Percentiles rank a stretch among this genome's conserved stretches.
phyloP scores from a whole-genome alignment of 2,329 filamentous ascomycete genomes.

The Pezicula carpinea region DNA sequence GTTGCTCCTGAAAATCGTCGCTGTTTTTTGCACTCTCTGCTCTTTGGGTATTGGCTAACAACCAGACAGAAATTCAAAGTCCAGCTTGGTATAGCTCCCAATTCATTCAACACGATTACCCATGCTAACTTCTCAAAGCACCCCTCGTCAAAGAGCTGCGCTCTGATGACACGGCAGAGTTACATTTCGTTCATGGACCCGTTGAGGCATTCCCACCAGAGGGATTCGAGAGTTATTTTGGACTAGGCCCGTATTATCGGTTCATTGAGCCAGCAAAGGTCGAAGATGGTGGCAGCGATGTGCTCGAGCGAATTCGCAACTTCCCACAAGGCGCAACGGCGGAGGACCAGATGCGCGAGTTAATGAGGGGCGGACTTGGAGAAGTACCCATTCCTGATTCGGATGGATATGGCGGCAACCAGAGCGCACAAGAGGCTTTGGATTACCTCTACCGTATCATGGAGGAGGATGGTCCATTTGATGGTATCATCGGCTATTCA shows the following conservation, averaged over 20 bases:
- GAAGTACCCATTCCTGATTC: constrained; percentile 7
- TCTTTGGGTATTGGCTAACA: no score
- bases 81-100: constrained; percentile 38
- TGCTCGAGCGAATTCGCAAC: constrained; percentile 24
- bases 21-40: not conserved
- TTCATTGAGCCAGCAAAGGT: constrained; percentile 46
- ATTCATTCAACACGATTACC: not conserved
- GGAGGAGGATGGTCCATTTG: constrained; percentile 40
- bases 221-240: constrained; percentile 54
- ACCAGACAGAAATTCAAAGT: constrained; percentile 47
- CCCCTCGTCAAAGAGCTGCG: constrained; percentile 44
- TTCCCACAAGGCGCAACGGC: constrained; percentile 23
- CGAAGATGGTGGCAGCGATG: constrained; percentile 17
- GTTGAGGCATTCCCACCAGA: constrained; percentile 44
- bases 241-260: constrained; percentile 48
- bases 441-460: constrained; percentile 38
- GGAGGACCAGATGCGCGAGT: constrained; percentile 24
- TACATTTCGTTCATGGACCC: constrained; percentile 48
- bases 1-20: no score
- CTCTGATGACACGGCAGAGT: constrained; percentile 40
- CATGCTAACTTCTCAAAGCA: constrained; percentile 28
- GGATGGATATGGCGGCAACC: constrained; percentile 7
- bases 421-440: constrained; percentile 22
- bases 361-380: constrained; percentile 14
- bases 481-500: constrained; percentile 56